These are phyloP conservation scores for Candida sp. DNA, from an alignment of 1,139 yeast genomes.

Conservation along the genomic window DNA sequence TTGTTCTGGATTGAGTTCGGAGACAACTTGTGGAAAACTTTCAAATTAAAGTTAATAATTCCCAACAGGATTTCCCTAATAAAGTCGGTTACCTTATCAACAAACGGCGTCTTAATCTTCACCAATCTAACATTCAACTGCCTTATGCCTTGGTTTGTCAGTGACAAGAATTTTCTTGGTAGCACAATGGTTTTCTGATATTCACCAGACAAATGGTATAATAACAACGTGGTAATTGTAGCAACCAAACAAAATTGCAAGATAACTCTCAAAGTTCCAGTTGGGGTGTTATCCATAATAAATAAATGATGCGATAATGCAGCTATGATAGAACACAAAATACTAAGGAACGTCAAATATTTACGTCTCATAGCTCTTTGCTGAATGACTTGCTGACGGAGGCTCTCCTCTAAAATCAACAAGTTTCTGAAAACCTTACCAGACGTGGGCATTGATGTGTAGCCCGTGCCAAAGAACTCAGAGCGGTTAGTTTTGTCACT, in stretches of 20 bases:
- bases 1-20: slow-evolving; percentile 37
- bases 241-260: slow-evolving; percentile 71
- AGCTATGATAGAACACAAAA: slow-evolving; percentile 48
- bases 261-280: slow-evolving; percentile 45
- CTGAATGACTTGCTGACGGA: slow-evolving; percentile 79
- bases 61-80: slow-evolving; percentile 43
- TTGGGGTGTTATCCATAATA: slow-evolving; percentile 25
- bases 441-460: slow-evolving; percentile 56
- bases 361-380: slow-evolving; percentile 74
- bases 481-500: slow-evolving; percentile 37
- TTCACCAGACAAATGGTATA: slow-evolving; percentile 90
- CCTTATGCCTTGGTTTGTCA: slow-evolving; percentile 87
- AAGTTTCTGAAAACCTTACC: slow-evolving; percentile 82
- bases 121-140: slow-evolving; percentile 82
- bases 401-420: slow-evolving; percentile 81
- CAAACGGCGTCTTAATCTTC: slow-evolving; percentile 63
- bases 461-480: slow-evolving; percentile 36
- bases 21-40: slow-evolving; percentile 37
- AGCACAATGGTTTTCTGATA: slow-evolving; percentile 83
- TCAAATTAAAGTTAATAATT: slow-evolving; percentile 29
- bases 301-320: slow-evolving; percentile 46
- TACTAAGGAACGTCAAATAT: slow-evolving; percentile 71
- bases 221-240: slow-evolving; percentile 66
- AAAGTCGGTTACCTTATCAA: slow-evolving; percentile 55
- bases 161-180: slow-evolving; percentile 77